Percentiles rank a stretch among this genome's conserved stretches.
Conservation (phyloP, 139 green algal genomes). For the Limnomonas spitsbergensis region DNA sequence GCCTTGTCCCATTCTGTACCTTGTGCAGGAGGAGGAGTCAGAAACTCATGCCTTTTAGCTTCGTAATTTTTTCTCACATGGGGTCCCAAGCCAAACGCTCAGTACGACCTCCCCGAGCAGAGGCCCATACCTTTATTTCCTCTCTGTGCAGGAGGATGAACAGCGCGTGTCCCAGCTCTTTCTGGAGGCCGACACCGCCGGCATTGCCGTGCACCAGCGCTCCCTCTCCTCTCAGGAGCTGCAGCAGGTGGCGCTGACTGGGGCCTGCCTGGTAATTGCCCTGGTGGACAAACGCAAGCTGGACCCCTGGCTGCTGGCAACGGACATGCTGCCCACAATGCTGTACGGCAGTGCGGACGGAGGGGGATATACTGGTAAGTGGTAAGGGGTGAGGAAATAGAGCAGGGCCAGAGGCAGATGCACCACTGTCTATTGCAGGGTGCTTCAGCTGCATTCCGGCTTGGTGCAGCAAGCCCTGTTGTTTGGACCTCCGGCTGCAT, state of each 20-base stretch:
- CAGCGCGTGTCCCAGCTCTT: conserved; percentile 77
- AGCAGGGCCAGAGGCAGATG: too few species aligned
- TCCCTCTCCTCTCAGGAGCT: conserved; percentile 45
- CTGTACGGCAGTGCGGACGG: not conserved
- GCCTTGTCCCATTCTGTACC: too few species aligned
- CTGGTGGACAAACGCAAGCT: conserved; percentile 82
- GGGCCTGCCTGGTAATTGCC: conserved; percentile 63
- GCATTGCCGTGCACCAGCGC: conserved; percentile 55
- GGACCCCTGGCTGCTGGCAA: conserved; percentile 12
- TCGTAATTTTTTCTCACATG: too few species aligned
- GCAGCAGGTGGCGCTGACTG: conserved; percentile 33
- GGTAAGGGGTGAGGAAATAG: too few species aligned
- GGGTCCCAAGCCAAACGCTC: too few species aligned
- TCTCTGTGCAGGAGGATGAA: conserved; percentile 58
- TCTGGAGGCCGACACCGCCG: conserved; percentile 33
- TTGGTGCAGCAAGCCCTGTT: too few species aligned
- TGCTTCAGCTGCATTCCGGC: not conserved
- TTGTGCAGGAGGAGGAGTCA: too few species aligned
- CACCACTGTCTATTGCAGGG: not conserved
- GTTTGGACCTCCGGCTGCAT: too few species aligned
- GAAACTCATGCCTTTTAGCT: too few species aligned
- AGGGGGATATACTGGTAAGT: not conserved
- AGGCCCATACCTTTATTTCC: not conserved
- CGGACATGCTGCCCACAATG: not conserved
- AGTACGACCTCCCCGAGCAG: too few species aligned